These are phyloP conservation scores for Murraya koenigii DNA, from an alignment of 345 rosid genomes.

Conservation along the genomic window DNA sequence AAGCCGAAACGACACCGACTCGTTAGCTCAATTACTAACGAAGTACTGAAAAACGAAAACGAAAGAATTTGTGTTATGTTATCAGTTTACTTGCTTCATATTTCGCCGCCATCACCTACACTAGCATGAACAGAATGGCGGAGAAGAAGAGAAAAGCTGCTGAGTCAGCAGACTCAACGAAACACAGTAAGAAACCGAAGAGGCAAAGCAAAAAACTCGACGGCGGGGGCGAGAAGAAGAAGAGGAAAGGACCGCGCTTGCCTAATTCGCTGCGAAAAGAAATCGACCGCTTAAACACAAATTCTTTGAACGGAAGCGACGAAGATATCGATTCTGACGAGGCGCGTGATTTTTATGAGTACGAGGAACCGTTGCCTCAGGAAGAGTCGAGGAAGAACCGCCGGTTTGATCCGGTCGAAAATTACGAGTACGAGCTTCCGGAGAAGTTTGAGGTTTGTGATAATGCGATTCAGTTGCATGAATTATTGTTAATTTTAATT, in stretches of 20 bases:
- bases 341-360: constrained; percentile 65
- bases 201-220: not conserved
- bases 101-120: constrained; percentile 5
- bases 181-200: not conserved
- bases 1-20: too few relatives aligned
- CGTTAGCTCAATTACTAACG: too few relatives aligned
- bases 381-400: constrained; percentile 81
- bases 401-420: constrained; percentile 68
- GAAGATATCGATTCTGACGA: constrained; percentile 53
- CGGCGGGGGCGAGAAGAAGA: constrained; percentile 17
- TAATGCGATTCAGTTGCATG: not conserved
- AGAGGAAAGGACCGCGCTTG: constrained; percentile 67
- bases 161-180: not conserved
- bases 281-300: constrained; percentile 43
- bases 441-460: constrained; percentile 38
- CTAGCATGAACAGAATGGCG: constrained; percentile 3
- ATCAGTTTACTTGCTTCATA: too few relatives aligned
- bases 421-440: constrained; percentile 70
- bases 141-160: constrained; percentile 22
- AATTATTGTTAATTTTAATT: not conserved
- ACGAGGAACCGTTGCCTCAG: constrained; percentile 70
- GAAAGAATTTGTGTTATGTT: too few relatives aligned
- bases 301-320: constrained; percentile 32
- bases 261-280: constrained; percentile 56
- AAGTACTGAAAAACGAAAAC: too few relatives aligned